Percentiles rank a stretch among this genome's conserved stretches.
These are phyloP conservation scores for Gentiana macrophylla DNA, from an alignment of 257 asterid species.

Conservation along the genomic window DNA sequence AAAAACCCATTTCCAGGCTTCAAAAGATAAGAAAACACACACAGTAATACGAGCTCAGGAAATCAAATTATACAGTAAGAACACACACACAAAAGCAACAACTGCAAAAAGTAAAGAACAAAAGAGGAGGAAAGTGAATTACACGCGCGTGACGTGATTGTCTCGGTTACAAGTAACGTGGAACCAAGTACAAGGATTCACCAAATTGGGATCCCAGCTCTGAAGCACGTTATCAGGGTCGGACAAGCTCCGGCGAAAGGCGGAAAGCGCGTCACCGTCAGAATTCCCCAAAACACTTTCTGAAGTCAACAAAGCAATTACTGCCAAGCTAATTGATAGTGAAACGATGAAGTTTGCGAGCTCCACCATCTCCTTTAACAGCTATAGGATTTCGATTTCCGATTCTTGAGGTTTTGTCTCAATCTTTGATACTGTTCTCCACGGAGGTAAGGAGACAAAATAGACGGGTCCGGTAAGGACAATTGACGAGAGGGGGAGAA, in stretches of 20 bases:
- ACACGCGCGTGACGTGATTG: slow-evolving; percentile 34
- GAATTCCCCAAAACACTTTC: slow-evolving; percentile 22
- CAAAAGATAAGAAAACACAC: too few species aligned
- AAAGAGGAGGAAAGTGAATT: slow-evolving; percentile 3
- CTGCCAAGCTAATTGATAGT: slow-evolving; percentile 9
- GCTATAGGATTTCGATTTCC: neutral
- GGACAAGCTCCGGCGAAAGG: slow-evolving; percentile 61
- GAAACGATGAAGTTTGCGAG: neutral
- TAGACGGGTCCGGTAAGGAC: too few species aligned
- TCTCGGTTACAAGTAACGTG: slow-evolving; percentile 52
- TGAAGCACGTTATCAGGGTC: slow-evolving; percentile 72
- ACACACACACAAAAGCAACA: neutral
- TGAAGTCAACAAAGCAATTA: slow-evolving; percentile 9
- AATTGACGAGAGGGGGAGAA: too few species aligned
- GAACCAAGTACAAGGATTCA: slow-evolving; percentile 79
- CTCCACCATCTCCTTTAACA: neutral
- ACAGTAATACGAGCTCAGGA: too few species aligned
- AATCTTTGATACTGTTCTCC: too few species aligned
- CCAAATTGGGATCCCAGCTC: slow-evolving; percentile 93
- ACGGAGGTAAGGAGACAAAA: neutral
- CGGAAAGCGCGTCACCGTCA: slow-evolving; percentile 73
- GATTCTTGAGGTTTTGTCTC: neutral
- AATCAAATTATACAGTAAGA: too few species aligned
- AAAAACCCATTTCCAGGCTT: too few species aligned
- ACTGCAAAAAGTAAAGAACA: neutral